Percentiles rank a stretch among this genome's conserved stretches.
Conservation (phyloP, 768 basidiomycete genomes). For the Agaricus blazei region DNA sequence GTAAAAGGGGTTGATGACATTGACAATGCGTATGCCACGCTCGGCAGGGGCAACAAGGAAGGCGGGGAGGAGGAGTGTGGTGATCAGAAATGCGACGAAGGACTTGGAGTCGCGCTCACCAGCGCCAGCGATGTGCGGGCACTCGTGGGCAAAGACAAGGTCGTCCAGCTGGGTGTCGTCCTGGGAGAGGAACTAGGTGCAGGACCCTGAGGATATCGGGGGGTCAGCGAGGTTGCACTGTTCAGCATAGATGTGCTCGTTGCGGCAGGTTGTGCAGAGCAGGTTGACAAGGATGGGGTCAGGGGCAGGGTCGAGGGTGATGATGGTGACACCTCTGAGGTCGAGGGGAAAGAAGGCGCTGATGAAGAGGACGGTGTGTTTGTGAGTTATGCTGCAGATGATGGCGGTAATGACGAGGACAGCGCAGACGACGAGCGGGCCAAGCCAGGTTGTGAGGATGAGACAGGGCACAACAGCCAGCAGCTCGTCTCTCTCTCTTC, state of each 20-base stretch:
- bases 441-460: constrained; percentile 49
- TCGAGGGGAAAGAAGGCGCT: constrained; percentile 75
- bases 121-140: constrained; percentile 38
- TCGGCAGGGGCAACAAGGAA: too few relatives aligned
- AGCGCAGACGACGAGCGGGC: constrained; percentile 38
- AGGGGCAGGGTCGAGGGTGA: constrained; percentile 63
- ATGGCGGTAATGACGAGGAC: constrained; percentile 39
- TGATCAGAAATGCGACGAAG: constrained; percentile 71
- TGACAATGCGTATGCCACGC: constrained; percentile 54
- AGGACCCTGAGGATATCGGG: constrained; percentile 65
- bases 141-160: constrained; percentile 75
- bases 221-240: constrained; percentile 69
- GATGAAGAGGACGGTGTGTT: constrained; percentile 64
- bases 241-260: constrained; percentile 77
- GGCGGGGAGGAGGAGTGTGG: constrained; percentile 25
- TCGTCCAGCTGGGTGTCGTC: constrained; percentile 67
- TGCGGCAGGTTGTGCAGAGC: constrained; percentile 62
- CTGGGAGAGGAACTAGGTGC: constrained; percentile 53
- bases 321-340: constrained; percentile 69
- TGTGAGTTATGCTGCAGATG: constrained; percentile 59
- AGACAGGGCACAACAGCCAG: background rate
- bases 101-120: constrained; percentile 44
- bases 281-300: constrained; percentile 53
- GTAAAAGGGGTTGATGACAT: constrained; percentile 85
- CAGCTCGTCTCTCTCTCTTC: too few relatives aligned